Percentiles rank a stretch among this genome's conserved stretches.
Conservation (phyloP, 2,329 filamentous ascomycete species). For the Camillea tinctor region DNA sequence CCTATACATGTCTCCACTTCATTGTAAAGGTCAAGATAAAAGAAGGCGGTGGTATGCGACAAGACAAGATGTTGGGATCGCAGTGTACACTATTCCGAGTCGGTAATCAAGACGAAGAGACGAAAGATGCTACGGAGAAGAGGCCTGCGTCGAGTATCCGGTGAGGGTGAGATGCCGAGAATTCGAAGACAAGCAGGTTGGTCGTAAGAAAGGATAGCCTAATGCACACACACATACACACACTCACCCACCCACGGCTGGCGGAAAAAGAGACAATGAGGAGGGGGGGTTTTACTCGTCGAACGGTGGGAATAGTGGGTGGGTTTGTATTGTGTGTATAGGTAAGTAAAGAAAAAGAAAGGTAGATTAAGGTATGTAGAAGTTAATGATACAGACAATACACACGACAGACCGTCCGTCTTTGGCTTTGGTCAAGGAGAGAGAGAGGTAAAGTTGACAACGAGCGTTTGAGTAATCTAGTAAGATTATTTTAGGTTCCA, state of each 20-base stretch:
- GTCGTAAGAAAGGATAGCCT: neutral
- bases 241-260: neutral
- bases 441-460: neutral
- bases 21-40: conserved; percentile 7
- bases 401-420: neutral
- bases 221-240: neutral
- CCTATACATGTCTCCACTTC: conserved; percentile 9
- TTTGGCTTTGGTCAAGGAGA: neutral
- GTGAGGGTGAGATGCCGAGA: neutral
- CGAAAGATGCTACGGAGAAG: neutral
- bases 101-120: neutral
- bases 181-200: neutral
- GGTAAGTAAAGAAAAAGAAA: no score
- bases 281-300: no score
- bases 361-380: no score
- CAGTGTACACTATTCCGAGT: neutral
- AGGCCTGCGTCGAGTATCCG: neutral
- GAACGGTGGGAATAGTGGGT: neutral
- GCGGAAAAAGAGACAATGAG: neutral
- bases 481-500: neutral
- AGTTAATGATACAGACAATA: neutral
- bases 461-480: neutral
- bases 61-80: neutral
- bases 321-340: no score
- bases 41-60: neutral